Evolutionary conservation across 2,329 filamentous ascomycete genomes (phyloP).

Genomic region (Colletotrichum sp.): DNA sequence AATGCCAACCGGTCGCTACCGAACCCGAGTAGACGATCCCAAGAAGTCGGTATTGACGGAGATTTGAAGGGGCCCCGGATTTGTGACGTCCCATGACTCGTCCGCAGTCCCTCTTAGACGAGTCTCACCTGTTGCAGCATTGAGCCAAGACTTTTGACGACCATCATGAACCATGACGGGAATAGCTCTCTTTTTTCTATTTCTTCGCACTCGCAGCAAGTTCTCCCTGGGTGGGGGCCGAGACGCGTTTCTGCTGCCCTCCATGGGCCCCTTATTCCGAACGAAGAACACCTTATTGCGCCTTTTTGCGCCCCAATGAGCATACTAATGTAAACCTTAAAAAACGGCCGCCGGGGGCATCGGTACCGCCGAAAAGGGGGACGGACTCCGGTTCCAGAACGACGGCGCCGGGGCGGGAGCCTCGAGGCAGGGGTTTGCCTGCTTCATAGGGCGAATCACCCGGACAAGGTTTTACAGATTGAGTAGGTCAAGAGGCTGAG

Average conservation of each 20-base stretch:
- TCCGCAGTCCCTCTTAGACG: not conserved
- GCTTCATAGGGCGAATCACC: not conserved
- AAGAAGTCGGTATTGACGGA: not conserved
- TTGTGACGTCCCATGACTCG: slow-evolving; percentile 1
- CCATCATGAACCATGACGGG: not conserved
- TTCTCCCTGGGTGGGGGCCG: not conserved
- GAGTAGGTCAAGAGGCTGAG: slow-evolving; percentile 10
- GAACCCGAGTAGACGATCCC: not conserved
- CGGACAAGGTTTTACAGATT: slow-evolving; percentile 2
- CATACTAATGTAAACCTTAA: slow-evolving; percentile 3
- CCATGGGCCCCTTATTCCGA: not conserved
- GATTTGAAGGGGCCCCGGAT: not conserved
- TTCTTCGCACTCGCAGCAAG: not conserved
- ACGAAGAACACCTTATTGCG: not conserved
- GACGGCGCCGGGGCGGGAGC: not conserved
- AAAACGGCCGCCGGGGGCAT: not conserved
- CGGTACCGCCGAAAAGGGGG: slow-evolving; percentile 13
- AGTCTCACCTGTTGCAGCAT: not conserved
- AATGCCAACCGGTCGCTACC: not conserved
- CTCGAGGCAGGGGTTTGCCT: not conserved
- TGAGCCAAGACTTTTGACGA: slow-evolving; percentile 7
- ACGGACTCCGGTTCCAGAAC: slow-evolving; percentile 4
- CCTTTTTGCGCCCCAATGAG: not conserved
- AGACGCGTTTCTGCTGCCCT: not conserved
- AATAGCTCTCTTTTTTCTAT: not conserved